Conservation (phyloP, 345 rosid species). For the rapeseed (Brassica napus) region Da-Ae NC_063442.1:44757501-44758000, state of each 20-base stretch:
- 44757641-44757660: constrained; percentile 19
- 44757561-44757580: constrained; percentile 4
- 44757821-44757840: constrained; percentile 31
- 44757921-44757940: constrained; percentile 2
- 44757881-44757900: constrained; percentile 17
- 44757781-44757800: constrained; percentile 38
- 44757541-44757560: neutral
- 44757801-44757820: constrained; percentile 27
- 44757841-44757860: neutral
- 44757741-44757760: constrained; percentile 46
- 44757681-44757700: constrained; percentile 31
- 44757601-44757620: constrained; percentile 68
- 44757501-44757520: constrained; percentile 99
- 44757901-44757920: neutral
- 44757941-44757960: neutral
- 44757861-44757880: constrained; percentile 15
- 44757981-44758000: neutral
- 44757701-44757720: neutral
- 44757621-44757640: constrained; percentile 49
- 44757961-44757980: neutral
- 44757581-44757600: constrained; percentile 42
- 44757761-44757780: constrained; percentile 41
- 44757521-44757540: constrained; percentile 38
- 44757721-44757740: constrained; percentile 39
- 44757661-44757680: constrained; percentile 27